Evolutionary conservation across 179 eudicot species (phyloP).

Genomic region (Spergularia azorica): DNA sequence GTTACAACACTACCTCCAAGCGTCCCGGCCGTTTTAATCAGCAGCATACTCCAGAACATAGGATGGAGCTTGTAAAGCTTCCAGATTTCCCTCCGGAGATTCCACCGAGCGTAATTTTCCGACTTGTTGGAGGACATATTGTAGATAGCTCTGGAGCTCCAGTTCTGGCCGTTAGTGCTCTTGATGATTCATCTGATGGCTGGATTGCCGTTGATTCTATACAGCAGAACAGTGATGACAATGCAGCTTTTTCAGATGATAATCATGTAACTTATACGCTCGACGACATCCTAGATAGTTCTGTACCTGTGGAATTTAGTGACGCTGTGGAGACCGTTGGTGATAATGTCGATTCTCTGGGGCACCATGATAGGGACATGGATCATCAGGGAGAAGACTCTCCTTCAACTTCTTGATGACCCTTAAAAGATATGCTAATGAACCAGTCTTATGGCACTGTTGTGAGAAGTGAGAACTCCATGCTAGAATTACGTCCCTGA

Average conservation of each 20-base stretch:
- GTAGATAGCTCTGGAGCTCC: slow-evolving; percentile 34
- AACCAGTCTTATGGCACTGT: background rate
- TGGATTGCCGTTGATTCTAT: slow-evolving; percentile 32
- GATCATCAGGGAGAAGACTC: slow-evolving; percentile 21
- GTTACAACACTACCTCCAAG: slow-evolving; percentile 61
- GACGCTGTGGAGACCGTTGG: slow-evolving; percentile 29
- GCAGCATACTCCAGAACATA: slow-evolving; percentile 74
- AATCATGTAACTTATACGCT: background rate
- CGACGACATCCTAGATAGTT: slow-evolving; percentile 14
- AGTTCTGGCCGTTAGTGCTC: slow-evolving; percentile 26
- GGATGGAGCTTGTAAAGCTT: slow-evolving; percentile 40
- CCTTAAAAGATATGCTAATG: background rate
- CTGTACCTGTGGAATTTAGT: slow-evolving; percentile 13
- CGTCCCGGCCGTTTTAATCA: slow-evolving; percentile 82
- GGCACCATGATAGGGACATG: slow-evolving; percentile 18
- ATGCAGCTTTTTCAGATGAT: slow-evolving; percentile 2
- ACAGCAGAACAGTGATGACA: background rate
- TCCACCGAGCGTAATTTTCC: slow-evolving; percentile 19
- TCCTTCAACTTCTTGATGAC: slow-evolving; percentile 5
- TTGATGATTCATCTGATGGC: slow-evolving; percentile 32
- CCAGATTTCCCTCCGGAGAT: background rate
- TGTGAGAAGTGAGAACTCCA: background rate
- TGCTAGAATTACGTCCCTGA: no score
- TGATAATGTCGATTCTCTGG: slow-evolving; percentile 19
- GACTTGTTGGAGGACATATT: slow-evolving; percentile 23